phyloP scores from a whole-genome alignment of 78 protist genomes.

The Dictyostelium discoideum region DNA sequence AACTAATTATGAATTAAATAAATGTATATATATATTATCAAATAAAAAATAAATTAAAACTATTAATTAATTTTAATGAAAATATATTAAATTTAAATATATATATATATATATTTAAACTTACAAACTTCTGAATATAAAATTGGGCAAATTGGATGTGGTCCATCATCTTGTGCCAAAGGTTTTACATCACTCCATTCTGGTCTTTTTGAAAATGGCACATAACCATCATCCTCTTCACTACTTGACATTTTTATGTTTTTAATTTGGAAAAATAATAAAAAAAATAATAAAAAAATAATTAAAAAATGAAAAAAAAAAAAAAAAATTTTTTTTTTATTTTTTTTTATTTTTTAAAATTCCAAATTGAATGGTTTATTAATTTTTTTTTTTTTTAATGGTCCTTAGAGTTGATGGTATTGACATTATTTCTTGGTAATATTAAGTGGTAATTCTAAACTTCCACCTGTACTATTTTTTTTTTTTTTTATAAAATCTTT shows the following conservation, averaged over 20 bases:
- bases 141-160: slow-evolving; percentile 90
- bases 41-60: background rate
- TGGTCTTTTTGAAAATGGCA: slow-evolving; percentile 60
- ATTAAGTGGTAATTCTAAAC: no score
- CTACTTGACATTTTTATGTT: background rate
- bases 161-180: slow-evolving; percentile 91
- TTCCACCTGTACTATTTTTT: no score
- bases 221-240: slow-evolving; percentile 29
- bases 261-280: background rate
- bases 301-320: no score
- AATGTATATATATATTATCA: background rate
- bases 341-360: no score
- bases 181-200: slow-evolving; percentile 94
- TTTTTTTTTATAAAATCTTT: no score
- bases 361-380: no score
- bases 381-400: no score
- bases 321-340: no score
- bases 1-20: slow-evolving; percentile 46
- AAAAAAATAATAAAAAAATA: background rate
- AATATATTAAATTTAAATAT: no score
- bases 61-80: background rate
- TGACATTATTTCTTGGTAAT: no score
- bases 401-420: no score
- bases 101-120: slow-evolving; percentile 15
- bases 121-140: slow-evolving; percentile 83